phyloP scores from a whole-genome alignment of 306 rosid species.

The barrel medic (Medicago truncatula) region DNA sequence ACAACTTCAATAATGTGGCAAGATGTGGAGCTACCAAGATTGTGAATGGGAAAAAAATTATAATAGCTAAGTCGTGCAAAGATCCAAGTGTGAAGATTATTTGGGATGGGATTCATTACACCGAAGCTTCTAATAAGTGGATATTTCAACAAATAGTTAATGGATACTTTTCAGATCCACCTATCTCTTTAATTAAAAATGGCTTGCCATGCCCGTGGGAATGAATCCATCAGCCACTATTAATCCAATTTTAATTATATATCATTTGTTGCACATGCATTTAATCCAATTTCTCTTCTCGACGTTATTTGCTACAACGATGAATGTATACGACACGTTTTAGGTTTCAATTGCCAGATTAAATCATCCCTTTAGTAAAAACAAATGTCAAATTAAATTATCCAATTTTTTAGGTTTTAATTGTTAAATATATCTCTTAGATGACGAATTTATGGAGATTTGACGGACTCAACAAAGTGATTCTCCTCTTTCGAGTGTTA shows the following conservation, averaged over 20 bases:
- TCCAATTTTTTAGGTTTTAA: too few relatives aligned
- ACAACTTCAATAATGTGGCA: conserved; percentile 50
- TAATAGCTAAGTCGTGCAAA: conserved; percentile 54
- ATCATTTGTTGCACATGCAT: too few relatives aligned
- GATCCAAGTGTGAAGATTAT: conserved; percentile 56
- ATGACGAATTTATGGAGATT: too few relatives aligned
- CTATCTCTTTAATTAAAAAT: conserved; percentile 50
- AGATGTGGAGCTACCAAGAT: conserved; percentile 48
- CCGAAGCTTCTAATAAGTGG: conserved; percentile 62
- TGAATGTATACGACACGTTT: too few relatives aligned
- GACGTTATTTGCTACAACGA: too few relatives aligned
- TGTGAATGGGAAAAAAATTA: conserved; percentile 48
- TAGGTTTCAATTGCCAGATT: too few relatives aligned
- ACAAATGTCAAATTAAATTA: too few relatives aligned
- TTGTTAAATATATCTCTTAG: too few relatives aligned
- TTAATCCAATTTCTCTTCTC: too few relatives aligned
- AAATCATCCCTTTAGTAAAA: too few relatives aligned
- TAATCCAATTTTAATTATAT: neutral
- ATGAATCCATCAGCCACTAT: conserved; percentile 6
- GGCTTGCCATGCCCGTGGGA: conserved; percentile 40
- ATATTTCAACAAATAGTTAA: conserved; percentile 54
- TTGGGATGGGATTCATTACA: conserved; percentile 77
- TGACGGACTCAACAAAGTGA: too few relatives aligned
- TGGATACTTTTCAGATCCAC: conserved; percentile 65
- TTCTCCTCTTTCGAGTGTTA: too few relatives aligned